Percentiles rank a stretch among this genome's conserved stretches.
Conservation (phyloP, 108 stramenopile species). For the Skeletonema menzelii region DNA sequence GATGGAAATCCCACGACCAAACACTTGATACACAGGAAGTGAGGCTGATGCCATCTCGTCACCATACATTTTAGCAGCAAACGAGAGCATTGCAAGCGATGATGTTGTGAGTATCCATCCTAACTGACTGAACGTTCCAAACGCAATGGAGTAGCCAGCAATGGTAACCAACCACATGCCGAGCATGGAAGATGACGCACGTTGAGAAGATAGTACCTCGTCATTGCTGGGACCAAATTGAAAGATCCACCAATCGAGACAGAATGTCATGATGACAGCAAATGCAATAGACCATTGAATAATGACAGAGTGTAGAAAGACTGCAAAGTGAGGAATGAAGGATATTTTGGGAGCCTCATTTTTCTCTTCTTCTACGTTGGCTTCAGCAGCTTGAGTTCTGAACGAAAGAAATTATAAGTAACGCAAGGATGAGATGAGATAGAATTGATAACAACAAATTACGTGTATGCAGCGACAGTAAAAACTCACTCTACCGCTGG, state of each 20-base stretch:
- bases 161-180: slow-evolving; percentile 21
- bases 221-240: not conserved
- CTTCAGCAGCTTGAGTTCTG: not conserved
- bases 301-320: slow-evolving; percentile 14
- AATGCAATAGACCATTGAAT: slow-evolving; percentile 21
- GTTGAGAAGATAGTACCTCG: not conserved
- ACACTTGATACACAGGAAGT: slow-evolving; percentile 12
- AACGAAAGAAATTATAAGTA: not conserved
- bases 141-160: slow-evolving; percentile 13
- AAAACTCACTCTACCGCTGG: not conserved
- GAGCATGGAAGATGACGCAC: slow-evolving; percentile 16
- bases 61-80: slow-evolving; percentile 1
- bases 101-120: slow-evolving; percentile 23
- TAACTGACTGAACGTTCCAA: slow-evolving; percentile 3
- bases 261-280: slow-evolving; percentile 22
- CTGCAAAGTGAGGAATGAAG: not conserved
- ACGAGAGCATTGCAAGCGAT: slow-evolving; percentile 10
- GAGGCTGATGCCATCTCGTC: slow-evolving; percentile 2
- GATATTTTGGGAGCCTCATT: not conserved
- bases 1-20: not conserved
- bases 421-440: not conserved
- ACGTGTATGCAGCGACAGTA: too few relatives aligned
- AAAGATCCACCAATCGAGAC: slow-evolving; percentile 20
- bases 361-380: not conserved
- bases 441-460: not conserved